These are phyloP conservation scores for Acorus gramineus DNA, from an alignment of 106 monocot genomes.

Conservation along the genomic window DNA sequence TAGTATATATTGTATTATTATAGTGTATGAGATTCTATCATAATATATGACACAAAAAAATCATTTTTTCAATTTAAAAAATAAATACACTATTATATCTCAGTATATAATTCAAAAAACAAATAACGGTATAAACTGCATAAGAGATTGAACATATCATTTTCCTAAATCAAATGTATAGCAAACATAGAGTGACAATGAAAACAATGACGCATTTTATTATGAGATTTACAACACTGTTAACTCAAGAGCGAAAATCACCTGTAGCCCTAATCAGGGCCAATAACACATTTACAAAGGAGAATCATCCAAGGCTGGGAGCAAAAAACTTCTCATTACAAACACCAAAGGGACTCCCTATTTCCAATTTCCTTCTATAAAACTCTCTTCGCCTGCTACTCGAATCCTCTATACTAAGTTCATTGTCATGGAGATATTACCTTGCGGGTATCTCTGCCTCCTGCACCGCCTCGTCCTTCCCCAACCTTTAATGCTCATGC, in stretches of 20 bases:
- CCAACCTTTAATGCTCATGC: conserved; percentile 30
- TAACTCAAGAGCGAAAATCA: too few species aligned
- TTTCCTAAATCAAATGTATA: too few species aligned
- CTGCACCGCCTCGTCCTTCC: conserved; percentile 55
- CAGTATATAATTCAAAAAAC: too few species aligned
- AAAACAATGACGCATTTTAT: conserved; percentile 9
- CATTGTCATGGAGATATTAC: conserved; percentile 11
- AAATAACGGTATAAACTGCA: too few species aligned
- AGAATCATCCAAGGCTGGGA: too few species aligned
- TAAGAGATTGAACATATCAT: too few species aligned
- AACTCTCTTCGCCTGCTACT: neutral
- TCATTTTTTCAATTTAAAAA: too few species aligned
- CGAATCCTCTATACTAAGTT: neutral
- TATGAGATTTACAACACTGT: conserved; percentile 17
- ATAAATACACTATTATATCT: too few species aligned
- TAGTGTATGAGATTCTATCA: too few species aligned
- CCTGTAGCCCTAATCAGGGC: neutral
- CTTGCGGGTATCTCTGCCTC: conserved; percentile 9
- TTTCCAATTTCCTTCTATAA: neutral
- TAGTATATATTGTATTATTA: too few species aligned
- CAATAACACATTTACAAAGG: conserved; percentile 10
- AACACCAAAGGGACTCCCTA: neutral
- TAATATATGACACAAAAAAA: too few species aligned
- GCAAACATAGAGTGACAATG: too few species aligned
- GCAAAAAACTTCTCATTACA: neutral